Evolutionary conservation across 805 yeast species (phyloP), one percentile per base, ranked within the genome.

Genomic region (Scheffersomyces spartinae): DNA sequence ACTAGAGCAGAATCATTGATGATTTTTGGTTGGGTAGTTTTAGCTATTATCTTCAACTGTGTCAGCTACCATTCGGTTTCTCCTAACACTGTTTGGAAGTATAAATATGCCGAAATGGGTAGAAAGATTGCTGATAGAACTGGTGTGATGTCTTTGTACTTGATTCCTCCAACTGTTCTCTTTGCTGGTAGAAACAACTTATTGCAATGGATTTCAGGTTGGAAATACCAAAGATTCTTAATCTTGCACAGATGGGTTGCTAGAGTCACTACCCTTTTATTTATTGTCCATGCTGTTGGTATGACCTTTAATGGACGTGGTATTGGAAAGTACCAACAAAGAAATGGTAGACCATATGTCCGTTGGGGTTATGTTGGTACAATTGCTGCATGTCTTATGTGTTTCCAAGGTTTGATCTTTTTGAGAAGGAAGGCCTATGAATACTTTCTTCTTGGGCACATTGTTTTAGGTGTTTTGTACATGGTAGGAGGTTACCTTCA

Each of bases 181-280:
- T 75, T 80, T 47, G 82, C 83, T 4, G 77, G 78, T 16, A 58
- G 91, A 39, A 82, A 81, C 46, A 81, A 78, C 41, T 70, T 82
- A 12, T 55, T 81, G 40, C 64, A 68, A 33, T 55, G 52, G 42
- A 27, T 75, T 4, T 66, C 85, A 1, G 83, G 86, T 3, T 62
- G 80, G 58, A 47, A 72, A 0, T 74, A 68, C 36, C 52, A 73
- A 9, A 62, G 77, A 2, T 79, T 81, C 51, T 59, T 71, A 38
- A 51, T 59, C 15, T 68, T 67, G 40, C 94, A 83, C 49, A 74
- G 64, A 45, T 74, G 82, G 79, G 48, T 64, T 23, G 77, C 80
- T 1, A 55, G 76, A 35, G 54, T 64, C 1, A 52, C 63, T 36
- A 50, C 64, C 6, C 35, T 68, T n/a, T 49, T 71, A 27, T 62